Evolutionary conservation across 1,284 basidiomycete genomes (phyloP).

Genomic region (Pterulicium gracile): DNA sequence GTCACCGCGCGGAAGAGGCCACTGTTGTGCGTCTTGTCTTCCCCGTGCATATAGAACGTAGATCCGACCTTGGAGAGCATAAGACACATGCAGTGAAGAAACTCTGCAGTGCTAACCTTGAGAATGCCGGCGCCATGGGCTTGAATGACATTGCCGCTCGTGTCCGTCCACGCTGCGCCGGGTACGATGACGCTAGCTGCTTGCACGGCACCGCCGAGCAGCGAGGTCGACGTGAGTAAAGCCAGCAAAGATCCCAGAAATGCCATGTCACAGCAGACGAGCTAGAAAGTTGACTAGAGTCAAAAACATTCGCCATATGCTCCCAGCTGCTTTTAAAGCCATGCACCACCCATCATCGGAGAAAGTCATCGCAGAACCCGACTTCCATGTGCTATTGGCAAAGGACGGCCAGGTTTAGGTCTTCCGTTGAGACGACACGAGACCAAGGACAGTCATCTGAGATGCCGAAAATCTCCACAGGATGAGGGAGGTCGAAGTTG

Average conservation of each 20-base stretch:
- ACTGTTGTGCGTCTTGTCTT: constrained; percentile 50
- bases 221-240: neutral
- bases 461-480: too few species aligned
- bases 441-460: too few species aligned
- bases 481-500: too few species aligned
- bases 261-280: too few species aligned
- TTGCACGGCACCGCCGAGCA: neutral
- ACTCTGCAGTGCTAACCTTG: constrained; percentile 29
- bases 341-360: too few species aligned
- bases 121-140: constrained; percentile 53
- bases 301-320: too few species aligned
- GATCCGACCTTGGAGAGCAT: constrained; percentile 31
- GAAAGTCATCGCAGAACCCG: too few species aligned
- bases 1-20: constrained; percentile 46
- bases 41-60: constrained; percentile 56
- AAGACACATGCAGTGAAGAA: neutral
- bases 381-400: too few species aligned
- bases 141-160: constrained; percentile 50
- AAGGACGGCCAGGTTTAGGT: too few species aligned
- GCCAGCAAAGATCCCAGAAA: neutral
- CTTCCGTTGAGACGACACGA: too few species aligned
- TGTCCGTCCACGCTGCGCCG: constrained; percentile 56
- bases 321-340: too few species aligned
- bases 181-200: constrained; percentile 36
- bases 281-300: too few species aligned